Evolutionary conservation across 805 yeast species (phyloP).

Genomic region (Candida insectalens): DNA sequence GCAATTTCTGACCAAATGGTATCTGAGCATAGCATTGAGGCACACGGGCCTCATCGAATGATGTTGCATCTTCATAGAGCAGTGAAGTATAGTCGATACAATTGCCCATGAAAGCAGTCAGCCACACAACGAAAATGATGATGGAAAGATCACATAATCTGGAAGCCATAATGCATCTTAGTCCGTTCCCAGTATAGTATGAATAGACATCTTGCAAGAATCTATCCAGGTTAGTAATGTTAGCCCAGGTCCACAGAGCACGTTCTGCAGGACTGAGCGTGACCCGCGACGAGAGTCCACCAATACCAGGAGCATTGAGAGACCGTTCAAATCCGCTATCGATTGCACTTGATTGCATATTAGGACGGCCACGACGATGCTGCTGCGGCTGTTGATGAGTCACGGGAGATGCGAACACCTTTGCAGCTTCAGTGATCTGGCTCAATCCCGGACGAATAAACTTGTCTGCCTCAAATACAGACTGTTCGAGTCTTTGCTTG

Average conservation of each 20-base stretch:
- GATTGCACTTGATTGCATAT: background rate
- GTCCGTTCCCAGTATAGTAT: constrained; percentile 81
- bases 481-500: constrained; percentile 5
- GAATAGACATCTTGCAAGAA: constrained; percentile 76
- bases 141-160: constrained; percentile 62
- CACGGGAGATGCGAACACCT: constrained; percentile 15
- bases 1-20: constrained; percentile 42
- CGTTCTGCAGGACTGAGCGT: constrained; percentile 55
- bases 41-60: constrained; percentile 33
- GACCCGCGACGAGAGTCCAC: constrained; percentile 5
- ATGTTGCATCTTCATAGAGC: constrained; percentile 20
- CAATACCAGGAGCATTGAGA: background rate
- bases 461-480: constrained; percentile 11
- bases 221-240: constrained; percentile 82
- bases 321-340: background rate
- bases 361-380: background rate
- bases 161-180: constrained; percentile 62
- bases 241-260: constrained; percentile 95
- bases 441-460: constrained; percentile 12
- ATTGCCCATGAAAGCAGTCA: constrained; percentile 70
- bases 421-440: constrained; percentile 19
- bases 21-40: constrained; percentile 38
- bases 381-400: too few species aligned
- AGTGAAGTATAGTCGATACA: constrained; percentile 57
- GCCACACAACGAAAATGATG: constrained; percentile 66